Percentiles rank a stretch among this genome's conserved stretches.
phyloP scores from a whole-genome alignment of 2,329 filamentous ascomycete genomes.

The Leptodontidium sp. region DNA sequence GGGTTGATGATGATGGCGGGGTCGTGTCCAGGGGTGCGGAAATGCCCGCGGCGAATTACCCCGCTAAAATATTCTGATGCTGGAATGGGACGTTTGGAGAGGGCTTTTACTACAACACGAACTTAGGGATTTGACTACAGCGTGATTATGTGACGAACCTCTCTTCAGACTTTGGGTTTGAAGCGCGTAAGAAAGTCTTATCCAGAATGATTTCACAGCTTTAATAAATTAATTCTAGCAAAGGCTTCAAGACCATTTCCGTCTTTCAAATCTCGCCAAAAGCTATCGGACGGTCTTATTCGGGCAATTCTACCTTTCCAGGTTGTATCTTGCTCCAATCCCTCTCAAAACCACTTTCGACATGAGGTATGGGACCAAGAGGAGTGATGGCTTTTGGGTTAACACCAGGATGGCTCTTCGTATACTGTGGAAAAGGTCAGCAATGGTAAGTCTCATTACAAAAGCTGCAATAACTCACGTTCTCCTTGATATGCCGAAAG shows the following conservation, averaged over 20 bases:
- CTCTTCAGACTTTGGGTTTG: too few relatives aligned
- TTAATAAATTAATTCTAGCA: too few relatives aligned
- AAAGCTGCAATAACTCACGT: constrained; percentile 31
- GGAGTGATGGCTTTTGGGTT: constrained; percentile 80
- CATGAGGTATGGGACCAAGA: constrained; percentile 82
- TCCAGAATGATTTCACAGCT: too few relatives aligned
- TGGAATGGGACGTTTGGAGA: not conserved
- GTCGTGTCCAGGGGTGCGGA: constrained; percentile 7
- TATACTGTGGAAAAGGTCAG: constrained; percentile 70
- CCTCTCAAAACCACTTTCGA: constrained; percentile 79
- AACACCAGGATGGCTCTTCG: constrained; percentile 78
- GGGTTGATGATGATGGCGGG: not conserved
- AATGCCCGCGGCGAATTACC: not conserved
- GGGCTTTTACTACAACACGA: too few relatives aligned
- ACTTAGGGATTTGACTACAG: too few relatives aligned
- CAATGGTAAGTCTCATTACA: not conserved
- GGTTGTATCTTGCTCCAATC: constrained; percentile 48
- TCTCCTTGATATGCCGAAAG: constrained; percentile 59
- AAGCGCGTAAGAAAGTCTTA: too few relatives aligned
- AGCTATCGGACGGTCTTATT: not conserved
- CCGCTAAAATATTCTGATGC: not conserved
- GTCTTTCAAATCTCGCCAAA: too few relatives aligned
- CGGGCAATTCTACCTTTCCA: constrained; percentile 38
- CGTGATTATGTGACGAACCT: too few relatives aligned
- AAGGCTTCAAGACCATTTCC: not conserved